Conservation (phyloP, 2,329 filamentous ascomycete genomes). For the Stromatinia cepivora region DNA sequence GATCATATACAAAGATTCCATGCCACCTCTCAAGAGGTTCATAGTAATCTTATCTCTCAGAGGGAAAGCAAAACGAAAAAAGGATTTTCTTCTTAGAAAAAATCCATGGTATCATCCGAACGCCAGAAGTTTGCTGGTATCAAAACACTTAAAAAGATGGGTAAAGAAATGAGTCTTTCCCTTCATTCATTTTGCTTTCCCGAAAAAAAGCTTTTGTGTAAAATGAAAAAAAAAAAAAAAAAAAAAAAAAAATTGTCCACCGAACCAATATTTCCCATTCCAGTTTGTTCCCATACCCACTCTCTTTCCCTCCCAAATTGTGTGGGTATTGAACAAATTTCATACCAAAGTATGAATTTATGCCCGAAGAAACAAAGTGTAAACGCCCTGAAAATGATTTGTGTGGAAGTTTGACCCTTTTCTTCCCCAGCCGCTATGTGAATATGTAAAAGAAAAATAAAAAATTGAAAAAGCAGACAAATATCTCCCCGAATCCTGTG, state of each 20-base stretch:
- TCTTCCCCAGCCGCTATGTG: constrained; percentile 14
- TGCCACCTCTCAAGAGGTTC: background rate
- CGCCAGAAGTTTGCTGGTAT: constrained; percentile 32
- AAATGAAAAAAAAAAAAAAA: constrained; percentile 12
- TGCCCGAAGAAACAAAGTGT: constrained; percentile 12
- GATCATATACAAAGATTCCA: constrained; percentile 20
- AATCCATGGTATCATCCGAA: constrained; percentile 40
- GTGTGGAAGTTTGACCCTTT: background rate
- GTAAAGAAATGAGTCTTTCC: constrained; percentile 21
- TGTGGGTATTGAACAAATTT: constrained; percentile 11
- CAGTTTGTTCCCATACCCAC: constrained; percentile 15
- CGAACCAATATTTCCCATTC: constrained; percentile 18
- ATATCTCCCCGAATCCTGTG: constrained; percentile 13
- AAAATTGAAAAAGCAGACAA: constrained; percentile 21
- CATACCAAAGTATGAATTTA: constrained; percentile 17
- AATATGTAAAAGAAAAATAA: constrained; percentile 21
- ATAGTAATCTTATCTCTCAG: constrained; percentile 4
- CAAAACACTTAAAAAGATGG: constrained; percentile 28
- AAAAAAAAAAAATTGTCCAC: no score
- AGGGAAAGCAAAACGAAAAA: background rate
- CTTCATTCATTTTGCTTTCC: constrained; percentile 30
- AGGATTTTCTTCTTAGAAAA: background rate
- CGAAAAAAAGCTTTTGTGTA: constrained; percentile 23
- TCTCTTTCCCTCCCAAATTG: constrained; percentile 12
- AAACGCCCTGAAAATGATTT: constrained; percentile 20